A percentile compares a stretch with the other conserved stretches of the same genome.
These are phyloP conservation scores for Tilletia indica DNA, from an alignment of 1,284 basidiomycete genomes.

Conservation along the genomic window DNA sequence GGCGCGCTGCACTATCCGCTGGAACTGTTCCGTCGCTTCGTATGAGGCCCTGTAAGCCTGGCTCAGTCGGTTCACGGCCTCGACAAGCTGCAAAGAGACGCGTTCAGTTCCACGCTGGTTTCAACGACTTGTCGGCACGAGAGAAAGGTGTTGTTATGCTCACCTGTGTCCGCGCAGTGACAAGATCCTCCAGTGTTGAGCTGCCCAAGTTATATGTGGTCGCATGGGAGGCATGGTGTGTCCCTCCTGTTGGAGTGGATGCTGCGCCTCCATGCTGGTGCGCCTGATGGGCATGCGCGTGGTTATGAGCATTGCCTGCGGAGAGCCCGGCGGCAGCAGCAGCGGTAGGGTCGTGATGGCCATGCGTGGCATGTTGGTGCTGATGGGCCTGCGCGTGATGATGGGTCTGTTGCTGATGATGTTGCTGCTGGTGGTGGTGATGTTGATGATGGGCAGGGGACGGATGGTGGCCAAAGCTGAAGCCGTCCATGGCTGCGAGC, in stretches of 20 bases:
- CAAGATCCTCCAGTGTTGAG: neutral
- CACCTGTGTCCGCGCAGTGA: neutral
- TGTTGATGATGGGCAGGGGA: conserved; percentile 13
- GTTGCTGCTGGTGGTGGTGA: conserved; percentile 9
- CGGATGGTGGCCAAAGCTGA: conserved; percentile 9
- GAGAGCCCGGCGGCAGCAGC: conserved; percentile 9
- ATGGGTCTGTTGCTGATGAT: conserved; percentile 11
- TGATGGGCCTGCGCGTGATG: conserved; percentile 5
- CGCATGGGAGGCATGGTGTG: conserved; percentile 7
- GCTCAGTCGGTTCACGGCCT: neutral
- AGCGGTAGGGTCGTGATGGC: neutral
- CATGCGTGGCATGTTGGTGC: conserved; percentile 1
- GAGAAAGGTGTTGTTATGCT: neutral
- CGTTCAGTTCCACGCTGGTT: neutral
- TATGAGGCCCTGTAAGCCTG: conserved; percentile 5
- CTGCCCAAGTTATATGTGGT: neutral
- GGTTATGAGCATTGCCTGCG: neutral
- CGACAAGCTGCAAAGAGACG: neutral
- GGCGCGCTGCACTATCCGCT: neutral
- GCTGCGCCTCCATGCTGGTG: neutral
- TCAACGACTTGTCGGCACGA: neutral
- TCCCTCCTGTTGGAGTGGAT: neutral
- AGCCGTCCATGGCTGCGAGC: conserved; percentile 14
- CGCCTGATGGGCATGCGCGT: conserved; percentile 5
- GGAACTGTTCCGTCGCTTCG: conserved; percentile 7